phyloP scores from a whole-genome alignment of 768 basidiomycete genomes.

The Amanita exitialis region DNA sequence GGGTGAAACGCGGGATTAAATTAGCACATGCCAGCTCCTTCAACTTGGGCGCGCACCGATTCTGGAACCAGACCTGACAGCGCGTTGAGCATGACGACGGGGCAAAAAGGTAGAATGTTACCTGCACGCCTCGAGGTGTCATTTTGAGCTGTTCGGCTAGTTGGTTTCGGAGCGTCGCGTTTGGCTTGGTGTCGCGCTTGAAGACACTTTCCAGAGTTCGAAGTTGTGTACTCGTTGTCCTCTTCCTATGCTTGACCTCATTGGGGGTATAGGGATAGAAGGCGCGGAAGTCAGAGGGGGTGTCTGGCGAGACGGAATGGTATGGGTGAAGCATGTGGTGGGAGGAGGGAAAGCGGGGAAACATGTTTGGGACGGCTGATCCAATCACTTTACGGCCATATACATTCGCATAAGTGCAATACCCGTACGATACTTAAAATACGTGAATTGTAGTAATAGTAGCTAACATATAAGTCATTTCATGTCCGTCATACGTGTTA shows the following conservation, averaged over 20 bases:
- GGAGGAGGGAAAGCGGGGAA: conserved; percentile 25
- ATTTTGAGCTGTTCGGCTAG: conserved; percentile 81
- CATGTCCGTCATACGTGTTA: conserved; percentile 1
- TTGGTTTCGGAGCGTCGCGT: conserved; percentile 66
- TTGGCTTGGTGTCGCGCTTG: conserved; percentile 85
- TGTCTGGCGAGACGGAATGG: conserved; percentile 45
- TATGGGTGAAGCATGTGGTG: conserved; percentile 16
- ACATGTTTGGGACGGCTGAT: conserved; percentile 15
- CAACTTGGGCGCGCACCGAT: conserved; percentile 38
- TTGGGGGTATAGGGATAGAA: conserved; percentile 87
- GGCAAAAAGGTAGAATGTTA: conserved; percentile 24
- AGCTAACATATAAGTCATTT: conserved; percentile 7
- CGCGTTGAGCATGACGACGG: not conserved
- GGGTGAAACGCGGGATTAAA: conserved; percentile 4
- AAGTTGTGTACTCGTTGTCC: conserved; percentile 84
- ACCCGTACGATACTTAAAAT: conserved; percentile 4
- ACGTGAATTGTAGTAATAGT: conserved; percentile 7
- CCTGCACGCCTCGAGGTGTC: conserved; percentile 94
- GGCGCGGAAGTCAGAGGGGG: conserved; percentile 71
- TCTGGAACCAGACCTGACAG: conserved; percentile 82
- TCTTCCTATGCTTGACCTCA: conserved; percentile 89
- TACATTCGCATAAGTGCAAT: conserved; percentile 3
- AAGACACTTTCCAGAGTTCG: conserved; percentile 85
- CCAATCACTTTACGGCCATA: conserved; percentile 4
- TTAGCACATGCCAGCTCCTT: not conserved